Evolutionary conservation across 2,329 filamentous ascomycete species (phyloP).

Genomic region (Fusarium torreyae): DNA sequence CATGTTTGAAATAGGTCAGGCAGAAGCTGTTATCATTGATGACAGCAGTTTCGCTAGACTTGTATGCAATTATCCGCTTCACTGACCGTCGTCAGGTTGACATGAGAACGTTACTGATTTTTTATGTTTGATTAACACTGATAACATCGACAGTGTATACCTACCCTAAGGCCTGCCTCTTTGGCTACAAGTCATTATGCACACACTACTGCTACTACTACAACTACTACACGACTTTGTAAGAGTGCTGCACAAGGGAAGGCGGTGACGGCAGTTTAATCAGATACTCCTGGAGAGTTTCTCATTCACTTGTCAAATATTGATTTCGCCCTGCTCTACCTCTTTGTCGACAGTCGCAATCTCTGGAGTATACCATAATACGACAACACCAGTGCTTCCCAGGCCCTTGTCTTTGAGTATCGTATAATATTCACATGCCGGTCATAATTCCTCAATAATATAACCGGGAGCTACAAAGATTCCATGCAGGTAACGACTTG

Average conservation of each 20-base stretch:
- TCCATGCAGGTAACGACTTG: slow-evolving; percentile 23
- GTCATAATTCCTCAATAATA: slow-evolving; percentile 2
- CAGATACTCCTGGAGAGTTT: background rate
- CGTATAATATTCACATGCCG: slow-evolving; percentile 12
- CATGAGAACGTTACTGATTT: too few relatives aligned
- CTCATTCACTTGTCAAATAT: background rate
- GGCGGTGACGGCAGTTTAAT: slow-evolving; percentile 31
- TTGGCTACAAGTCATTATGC: slow-evolving; percentile 4
- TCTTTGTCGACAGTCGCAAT: background rate
- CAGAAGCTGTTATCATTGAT: background rate
- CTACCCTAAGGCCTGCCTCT: background rate
- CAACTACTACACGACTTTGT: slow-evolving; percentile 31
- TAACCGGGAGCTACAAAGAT: slow-evolving; percentile 28
- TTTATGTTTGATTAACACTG: background rate
- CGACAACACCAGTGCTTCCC: background rate
- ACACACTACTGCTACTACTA: slow-evolving; percentile 23
- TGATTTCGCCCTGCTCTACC: background rate
- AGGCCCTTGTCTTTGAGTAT: background rate
- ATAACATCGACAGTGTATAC: background rate
- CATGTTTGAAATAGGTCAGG: background rate
- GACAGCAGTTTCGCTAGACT: background rate
- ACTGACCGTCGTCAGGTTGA: background rate
- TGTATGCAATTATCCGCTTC: background rate
- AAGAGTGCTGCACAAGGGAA: slow-evolving; percentile 45
- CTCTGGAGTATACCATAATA: background rate